Percentiles rank a stretch among this genome's conserved stretches.
Evolutionary conservation across 176 grass and related monocot species (phyloP).

Genomic region (Thalia dealbata): DNA sequence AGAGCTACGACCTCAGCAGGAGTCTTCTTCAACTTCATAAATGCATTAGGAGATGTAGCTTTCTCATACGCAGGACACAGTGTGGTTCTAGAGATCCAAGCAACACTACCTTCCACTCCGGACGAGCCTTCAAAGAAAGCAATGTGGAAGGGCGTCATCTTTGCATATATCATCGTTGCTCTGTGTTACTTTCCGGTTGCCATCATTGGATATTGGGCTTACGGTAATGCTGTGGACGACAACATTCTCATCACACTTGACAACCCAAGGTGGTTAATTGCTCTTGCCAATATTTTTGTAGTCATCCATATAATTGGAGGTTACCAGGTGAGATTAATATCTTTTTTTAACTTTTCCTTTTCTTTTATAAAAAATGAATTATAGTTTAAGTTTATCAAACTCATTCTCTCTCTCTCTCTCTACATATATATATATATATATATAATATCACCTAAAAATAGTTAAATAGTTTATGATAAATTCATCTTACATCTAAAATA

Average conservation of each 20-base stretch:
- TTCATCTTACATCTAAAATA: too few relatives aligned
- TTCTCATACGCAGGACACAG: conserved; percentile 61
- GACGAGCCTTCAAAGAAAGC: conserved; percentile 41
- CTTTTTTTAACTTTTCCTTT: too few relatives aligned
- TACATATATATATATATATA: too few relatives aligned
- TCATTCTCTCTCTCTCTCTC: too few relatives aligned
- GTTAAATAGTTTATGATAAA: too few relatives aligned
- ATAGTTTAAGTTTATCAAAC: too few relatives aligned
- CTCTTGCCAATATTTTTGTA: too few relatives aligned
- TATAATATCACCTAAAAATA: too few relatives aligned
- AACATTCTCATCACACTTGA: too few relatives aligned
- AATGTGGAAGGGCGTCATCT: conserved; percentile 49
- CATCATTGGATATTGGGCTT: conserved; percentile 32
- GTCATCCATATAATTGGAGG: too few relatives aligned
- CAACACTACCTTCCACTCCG: conserved; percentile 46
- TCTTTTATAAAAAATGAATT: too few relatives aligned
- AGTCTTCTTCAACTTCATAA: conserved; percentile 64
- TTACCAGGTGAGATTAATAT: conserved; percentile 74
- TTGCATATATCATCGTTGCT: conserved; percentile 39
- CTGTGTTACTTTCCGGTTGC: conserved; percentile 61
- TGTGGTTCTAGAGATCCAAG: conserved; percentile 66
- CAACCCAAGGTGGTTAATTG: too few relatives aligned
- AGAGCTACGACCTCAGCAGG: conserved; percentile 27
- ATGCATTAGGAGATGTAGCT: conserved; percentile 49
- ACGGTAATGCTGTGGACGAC: conserved; percentile 37